Base-by-base conservation (phyloP, 2,329 filamentous ascomycete species). In the Paracamarosporium sp. region DNA sequence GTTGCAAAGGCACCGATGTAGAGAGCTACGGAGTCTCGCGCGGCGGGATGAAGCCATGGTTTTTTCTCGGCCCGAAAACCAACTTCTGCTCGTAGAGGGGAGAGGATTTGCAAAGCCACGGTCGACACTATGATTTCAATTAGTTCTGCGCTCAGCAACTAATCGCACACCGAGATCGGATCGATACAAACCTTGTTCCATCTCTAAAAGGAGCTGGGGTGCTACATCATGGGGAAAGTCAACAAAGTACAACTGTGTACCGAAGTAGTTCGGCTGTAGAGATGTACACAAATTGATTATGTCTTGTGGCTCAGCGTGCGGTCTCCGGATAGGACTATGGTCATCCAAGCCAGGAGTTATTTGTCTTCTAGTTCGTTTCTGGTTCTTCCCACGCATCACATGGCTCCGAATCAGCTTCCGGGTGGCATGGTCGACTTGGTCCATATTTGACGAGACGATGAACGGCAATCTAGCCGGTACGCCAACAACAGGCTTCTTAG, bases 311-410 rank as follows among this genome's bases (percentile, higher is more conserved):
- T 27, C 7, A 13, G n/a, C 20, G 15, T 51, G 48, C n/a, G 24
- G 5, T 41, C 24, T 28, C 13, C 22, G 33, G 31, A 41, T 9
- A 40, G 22, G 38, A 50, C 68, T 76, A 13, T 5, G 13, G 11
- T 36, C 17, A 1, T 20, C n/a, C 6, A 5, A 41, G 17, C 5
- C n/a, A 5, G 38, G 17, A 20, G n/a, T 6, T 3, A 6, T 4
- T 41, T 24, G 38, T 41, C 22, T 41, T 22, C 22, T 41, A 6
- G 2, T 17, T 41, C 17, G 17, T 9, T 73, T 75, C 30, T 65
- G 65, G 53, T 80, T 80, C 60, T 78, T 80, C 5, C 78, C 79
- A 15, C 72, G 68, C 79, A 81, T 81, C 1, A 80, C 78, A 71
- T 78, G 74, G 56, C 74, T 76, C 45, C 76, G 70, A 61, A 79